Conservation (phyloP, 2,329 filamentous ascomycete species). For the Beauveria sp. region DNA sequence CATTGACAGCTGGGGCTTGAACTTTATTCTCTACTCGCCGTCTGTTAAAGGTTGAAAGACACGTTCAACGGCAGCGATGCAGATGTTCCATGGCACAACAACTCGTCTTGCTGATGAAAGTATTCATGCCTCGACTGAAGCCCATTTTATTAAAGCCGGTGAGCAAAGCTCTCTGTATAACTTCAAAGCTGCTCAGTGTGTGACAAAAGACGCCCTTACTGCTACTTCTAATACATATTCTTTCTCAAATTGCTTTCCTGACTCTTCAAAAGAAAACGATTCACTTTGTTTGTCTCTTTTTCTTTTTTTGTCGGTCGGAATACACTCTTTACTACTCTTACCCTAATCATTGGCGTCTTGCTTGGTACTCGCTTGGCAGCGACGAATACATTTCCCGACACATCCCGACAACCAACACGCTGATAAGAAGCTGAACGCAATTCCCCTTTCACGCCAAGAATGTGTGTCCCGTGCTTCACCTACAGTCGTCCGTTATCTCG, state of each 20-base stretch:
- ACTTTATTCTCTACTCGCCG: background rate
- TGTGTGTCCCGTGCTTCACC: background rate
- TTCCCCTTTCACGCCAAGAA: background rate
- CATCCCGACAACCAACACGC: slow-evolving; percentile 4
- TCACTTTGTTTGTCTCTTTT: too few species aligned
- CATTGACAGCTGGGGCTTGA: background rate
- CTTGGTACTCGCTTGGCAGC: background rate
- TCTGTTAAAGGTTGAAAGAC: background rate
- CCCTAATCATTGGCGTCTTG: too few species aligned
- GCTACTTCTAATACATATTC: too few species aligned
- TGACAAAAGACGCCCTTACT: too few species aligned
- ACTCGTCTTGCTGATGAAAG: background rate
- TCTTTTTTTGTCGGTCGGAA: too few species aligned
- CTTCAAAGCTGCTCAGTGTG: background rate
- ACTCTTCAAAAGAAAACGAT: too few species aligned
- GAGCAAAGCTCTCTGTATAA: background rate
- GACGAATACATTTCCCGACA: background rate
- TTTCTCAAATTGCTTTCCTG: too few species aligned
- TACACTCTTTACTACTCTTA: too few species aligned
- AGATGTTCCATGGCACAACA: too few species aligned
- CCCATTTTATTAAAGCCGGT: background rate
- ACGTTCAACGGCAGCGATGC: background rate
- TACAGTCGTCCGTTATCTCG: background rate
- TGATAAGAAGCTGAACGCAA: background rate
- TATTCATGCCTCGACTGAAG: background rate